phyloP scores from a whole-genome alignment of 345 rosid species.

The Sonneratia alba region DNA sequence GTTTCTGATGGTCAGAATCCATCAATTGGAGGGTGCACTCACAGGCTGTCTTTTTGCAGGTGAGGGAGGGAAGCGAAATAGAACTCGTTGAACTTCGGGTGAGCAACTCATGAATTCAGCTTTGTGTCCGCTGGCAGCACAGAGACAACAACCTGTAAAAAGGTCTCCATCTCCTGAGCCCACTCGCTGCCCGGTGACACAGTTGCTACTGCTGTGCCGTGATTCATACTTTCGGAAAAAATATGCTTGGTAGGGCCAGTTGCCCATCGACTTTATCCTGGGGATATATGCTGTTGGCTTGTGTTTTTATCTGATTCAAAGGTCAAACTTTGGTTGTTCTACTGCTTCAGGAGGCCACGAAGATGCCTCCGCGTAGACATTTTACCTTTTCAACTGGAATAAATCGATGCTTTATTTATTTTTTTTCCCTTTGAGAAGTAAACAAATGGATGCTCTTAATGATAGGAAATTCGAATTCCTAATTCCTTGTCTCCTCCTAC shows the following conservation, averaged over 20 bases:
- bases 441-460: no score
- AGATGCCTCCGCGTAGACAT: conserved; percentile 25
- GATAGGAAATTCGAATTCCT: no score
- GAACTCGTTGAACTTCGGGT: conserved; percentile 51
- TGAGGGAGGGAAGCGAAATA: conserved; percentile 19
- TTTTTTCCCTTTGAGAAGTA: conserved; percentile 30
- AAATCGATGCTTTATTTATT: conserved; percentile 33
- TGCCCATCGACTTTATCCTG: conserved; percentile 41
- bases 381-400: conserved; percentile 35
- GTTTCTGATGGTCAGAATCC: neutral
- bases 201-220: conserved; percentile 9
- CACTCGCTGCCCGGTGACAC: conserved; percentile 6
- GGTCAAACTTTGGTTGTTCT: conserved; percentile 24
- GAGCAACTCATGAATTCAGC: conserved; percentile 32
- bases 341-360: conserved; percentile 22
- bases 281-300: conserved; percentile 62
- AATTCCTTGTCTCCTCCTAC: no score
- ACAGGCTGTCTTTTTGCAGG: conserved; percentile 26
- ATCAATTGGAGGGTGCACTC: neutral
- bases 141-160: conserved; percentile 29
- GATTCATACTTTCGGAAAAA: conserved; percentile 14
- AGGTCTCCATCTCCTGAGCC: conserved; percentile 34
- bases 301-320: conserved; percentile 22
- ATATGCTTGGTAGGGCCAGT: conserved; percentile 38
- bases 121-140: conserved; percentile 39